Percentiles rank a stretch among this genome's conserved stretches.
These are phyloP conservation scores for Euptelea pleiosperma DNA, from an alignment of 164 flowering plant species.

Conservation along the genomic window DNA sequence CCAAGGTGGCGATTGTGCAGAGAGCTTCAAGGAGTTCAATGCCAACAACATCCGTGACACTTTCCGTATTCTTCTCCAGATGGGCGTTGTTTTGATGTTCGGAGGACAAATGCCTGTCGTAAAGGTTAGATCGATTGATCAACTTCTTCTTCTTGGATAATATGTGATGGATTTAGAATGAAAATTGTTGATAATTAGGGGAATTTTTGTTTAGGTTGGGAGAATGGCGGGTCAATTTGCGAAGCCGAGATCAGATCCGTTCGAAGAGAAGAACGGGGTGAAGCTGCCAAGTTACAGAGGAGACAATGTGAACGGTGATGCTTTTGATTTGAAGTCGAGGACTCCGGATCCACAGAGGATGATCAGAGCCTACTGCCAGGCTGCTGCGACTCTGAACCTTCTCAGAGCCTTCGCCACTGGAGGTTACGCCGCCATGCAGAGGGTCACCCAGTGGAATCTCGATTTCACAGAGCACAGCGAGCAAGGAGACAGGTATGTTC, in stretches of 20 bases:
- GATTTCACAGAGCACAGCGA: constrained; percentile 89
- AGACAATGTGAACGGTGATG: constrained; percentile 82
- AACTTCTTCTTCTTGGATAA: not conserved
- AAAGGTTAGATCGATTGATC: constrained; percentile 40
- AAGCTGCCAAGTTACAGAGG: constrained; percentile 95
- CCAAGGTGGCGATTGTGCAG: constrained; percentile 93
- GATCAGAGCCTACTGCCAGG: constrained; percentile 82
- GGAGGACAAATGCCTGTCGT: constrained; percentile 87
- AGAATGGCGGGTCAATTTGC: constrained; percentile 99
- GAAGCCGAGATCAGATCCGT: constrained; percentile 78
- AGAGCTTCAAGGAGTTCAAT: constrained; percentile 90
- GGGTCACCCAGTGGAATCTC: constrained; percentile 89
- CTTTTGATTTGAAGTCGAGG: constrained; percentile 67
- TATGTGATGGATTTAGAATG: not conserved
- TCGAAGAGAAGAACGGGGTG: constrained; percentile 81
- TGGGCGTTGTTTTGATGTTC: constrained; percentile 85
- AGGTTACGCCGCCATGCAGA: constrained; percentile 96
- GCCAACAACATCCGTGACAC: constrained; percentile 87
- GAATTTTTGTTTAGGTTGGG: constrained; percentile 53
- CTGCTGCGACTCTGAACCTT: constrained; percentile 85
- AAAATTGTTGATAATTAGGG: not conserved
- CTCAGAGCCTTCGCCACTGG: constrained; percentile 92
- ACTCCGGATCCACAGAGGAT: constrained; percentile 83
- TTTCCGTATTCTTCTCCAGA: constrained; percentile 77
- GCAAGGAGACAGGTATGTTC: constrained; percentile 74